Conservation (phyloP, 768 basidiomycete genomes). For the Lentinus tigrinus region DNA sequence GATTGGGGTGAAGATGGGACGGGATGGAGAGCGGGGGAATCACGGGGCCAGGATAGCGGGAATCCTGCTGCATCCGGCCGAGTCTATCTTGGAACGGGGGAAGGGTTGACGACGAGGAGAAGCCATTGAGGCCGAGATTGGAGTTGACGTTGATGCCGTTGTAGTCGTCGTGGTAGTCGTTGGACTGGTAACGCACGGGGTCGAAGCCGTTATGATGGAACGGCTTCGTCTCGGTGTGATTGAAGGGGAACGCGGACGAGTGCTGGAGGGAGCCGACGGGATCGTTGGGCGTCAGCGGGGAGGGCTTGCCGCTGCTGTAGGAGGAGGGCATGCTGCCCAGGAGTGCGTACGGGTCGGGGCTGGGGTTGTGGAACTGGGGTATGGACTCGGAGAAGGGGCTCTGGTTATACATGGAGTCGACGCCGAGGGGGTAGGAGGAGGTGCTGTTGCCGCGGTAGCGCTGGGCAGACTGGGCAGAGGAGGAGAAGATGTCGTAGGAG, state of each 20-base stretch:
- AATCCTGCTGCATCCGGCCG: slow-evolving; percentile 22
- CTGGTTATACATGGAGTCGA: slow-evolving; percentile 60
- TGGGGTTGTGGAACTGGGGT: slow-evolving; percentile 53
- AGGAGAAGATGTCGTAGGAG: slow-evolving; percentile 64
- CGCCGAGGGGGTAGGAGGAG: slow-evolving; percentile 50
- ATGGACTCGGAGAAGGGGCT: slow-evolving; percentile 60
- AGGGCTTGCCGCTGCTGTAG: slow-evolving; percentile 72
- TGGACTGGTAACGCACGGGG: slow-evolving; percentile 58
- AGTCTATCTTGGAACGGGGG: slow-evolving; percentile 54
- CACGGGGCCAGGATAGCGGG: slow-evolving; percentile 44
- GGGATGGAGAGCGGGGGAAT: slow-evolving; percentile 48
- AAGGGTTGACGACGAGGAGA: slow-evolving; percentile 44
- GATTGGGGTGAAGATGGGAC: slow-evolving; percentile 48
- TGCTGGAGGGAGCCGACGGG: slow-evolving; percentile 57
- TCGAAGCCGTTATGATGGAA: slow-evolving; percentile 50
- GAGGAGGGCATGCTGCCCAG: slow-evolving; percentile 62
- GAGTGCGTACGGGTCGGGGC: slow-evolving; percentile 60
- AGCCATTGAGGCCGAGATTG: slow-evolving; percentile 42
- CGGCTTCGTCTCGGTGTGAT: slow-evolving; percentile 46
- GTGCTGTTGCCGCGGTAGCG: slow-evolving; percentile 74
- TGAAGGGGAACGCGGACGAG: slow-evolving; percentile 46
- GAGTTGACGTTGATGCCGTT: slow-evolving; percentile 46
- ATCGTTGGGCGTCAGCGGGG: slow-evolving; percentile 72
- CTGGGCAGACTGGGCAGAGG: slow-evolving; percentile 37
- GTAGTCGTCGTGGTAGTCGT: slow-evolving; percentile 63